A percentile compares a stretch with the other conserved stretches of the same genome.
These are phyloP conservation scores for Metschnikowia drakensbergensis DNA, from an alignment of 805 yeast species.

Conservation along the genomic window DNA sequence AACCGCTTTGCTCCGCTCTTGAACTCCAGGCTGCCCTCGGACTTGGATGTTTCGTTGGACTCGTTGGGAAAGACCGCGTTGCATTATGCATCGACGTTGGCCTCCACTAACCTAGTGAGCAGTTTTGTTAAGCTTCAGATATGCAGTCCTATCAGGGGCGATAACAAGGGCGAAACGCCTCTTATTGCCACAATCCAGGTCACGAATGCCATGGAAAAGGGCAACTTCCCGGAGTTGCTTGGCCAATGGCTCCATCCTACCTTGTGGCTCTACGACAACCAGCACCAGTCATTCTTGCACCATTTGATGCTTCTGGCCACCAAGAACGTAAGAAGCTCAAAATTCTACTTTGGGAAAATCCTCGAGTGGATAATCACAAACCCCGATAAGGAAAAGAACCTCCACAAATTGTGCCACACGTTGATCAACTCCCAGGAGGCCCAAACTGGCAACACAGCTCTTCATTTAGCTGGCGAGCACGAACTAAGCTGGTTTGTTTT, in stretches of 20 bases:
- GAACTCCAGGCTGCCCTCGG: conserved; percentile 8
- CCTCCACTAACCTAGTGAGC: conserved; percentile 33
- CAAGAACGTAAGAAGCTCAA: conserved; percentile 31
- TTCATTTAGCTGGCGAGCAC: conserved; percentile 40
- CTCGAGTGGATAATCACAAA: conserved; percentile 30
- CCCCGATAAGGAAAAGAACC: conserved; percentile 18
- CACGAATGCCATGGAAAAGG: conserved; percentile 76
- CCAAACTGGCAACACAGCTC: conserved; percentile 36
- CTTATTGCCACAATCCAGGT: conserved; percentile 71
- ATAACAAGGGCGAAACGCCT: conserved; percentile 33
- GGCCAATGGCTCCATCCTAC: conserved; percentile 64
- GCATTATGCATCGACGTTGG: conserved; percentile 42
- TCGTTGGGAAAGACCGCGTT: conserved; percentile 39
- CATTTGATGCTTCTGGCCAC: conserved; percentile 59
- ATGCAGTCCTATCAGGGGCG: conserved; percentile 39
- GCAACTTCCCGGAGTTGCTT: conserved; percentile 67
- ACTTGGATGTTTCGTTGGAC: conserved; percentile 38
- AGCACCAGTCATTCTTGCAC: conserved; percentile 79
- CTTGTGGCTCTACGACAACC: conserved; percentile 46
- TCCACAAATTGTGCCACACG: conserved; percentile 15
- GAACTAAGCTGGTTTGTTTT: conserved; percentile 38
- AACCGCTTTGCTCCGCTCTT: conserved; percentile 23
- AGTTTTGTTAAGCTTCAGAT: conserved; percentile 33
- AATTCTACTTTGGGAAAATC: conserved; percentile 34
- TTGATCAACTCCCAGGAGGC: conserved; percentile 34